phyloP scores from a whole-genome alignment of 1,284 basidiomycete genomes.

The Cutaneotrichosporon cavernicola region DNA sequence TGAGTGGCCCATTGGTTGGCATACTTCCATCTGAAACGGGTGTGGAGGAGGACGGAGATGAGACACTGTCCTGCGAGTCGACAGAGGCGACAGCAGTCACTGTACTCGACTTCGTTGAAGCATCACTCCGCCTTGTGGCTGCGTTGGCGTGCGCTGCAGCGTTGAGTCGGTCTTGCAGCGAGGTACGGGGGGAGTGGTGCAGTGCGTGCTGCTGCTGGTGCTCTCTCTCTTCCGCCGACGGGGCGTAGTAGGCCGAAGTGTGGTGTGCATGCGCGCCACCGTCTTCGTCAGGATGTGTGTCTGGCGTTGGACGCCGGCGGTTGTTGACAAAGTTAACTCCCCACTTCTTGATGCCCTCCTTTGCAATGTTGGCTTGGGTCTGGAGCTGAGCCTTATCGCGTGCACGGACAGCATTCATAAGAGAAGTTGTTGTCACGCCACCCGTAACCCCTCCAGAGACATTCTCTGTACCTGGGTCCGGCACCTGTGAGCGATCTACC shows the following conservation, averaged over 20 bases:
- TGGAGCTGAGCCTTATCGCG: constrained; percentile 78
- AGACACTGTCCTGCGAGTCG: background rate
- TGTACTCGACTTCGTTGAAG: background rate
- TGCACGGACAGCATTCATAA: constrained; percentile 59
- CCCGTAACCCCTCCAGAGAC: background rate
- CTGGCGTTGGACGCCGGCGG: constrained; percentile 12
- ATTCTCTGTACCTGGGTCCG: background rate
- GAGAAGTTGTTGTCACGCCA: background rate
- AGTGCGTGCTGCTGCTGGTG: background rate
- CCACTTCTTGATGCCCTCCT: constrained; percentile 84
- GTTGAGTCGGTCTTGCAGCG: constrained; percentile 43
- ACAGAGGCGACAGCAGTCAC: background rate
- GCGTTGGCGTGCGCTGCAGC: constrained; percentile 33
- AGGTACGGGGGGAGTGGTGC: constrained; percentile 3
- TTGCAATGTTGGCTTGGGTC: constrained; percentile 62
- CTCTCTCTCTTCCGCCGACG: constrained; percentile 30
- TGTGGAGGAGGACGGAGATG: constrained; percentile 1
- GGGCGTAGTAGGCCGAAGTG: constrained; percentile 32
- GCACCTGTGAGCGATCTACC: constrained; percentile 1
- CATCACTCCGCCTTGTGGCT: background rate
- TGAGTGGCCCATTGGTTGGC: background rate
- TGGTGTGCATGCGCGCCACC: background rate
- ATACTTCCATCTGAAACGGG: background rate
- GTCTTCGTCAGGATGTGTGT: constrained; percentile 22
- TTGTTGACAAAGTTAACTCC: constrained; percentile 64